Conservation (phyloP, 75 land plant genomes). For the Adiantum capillusveneris region DNA sequence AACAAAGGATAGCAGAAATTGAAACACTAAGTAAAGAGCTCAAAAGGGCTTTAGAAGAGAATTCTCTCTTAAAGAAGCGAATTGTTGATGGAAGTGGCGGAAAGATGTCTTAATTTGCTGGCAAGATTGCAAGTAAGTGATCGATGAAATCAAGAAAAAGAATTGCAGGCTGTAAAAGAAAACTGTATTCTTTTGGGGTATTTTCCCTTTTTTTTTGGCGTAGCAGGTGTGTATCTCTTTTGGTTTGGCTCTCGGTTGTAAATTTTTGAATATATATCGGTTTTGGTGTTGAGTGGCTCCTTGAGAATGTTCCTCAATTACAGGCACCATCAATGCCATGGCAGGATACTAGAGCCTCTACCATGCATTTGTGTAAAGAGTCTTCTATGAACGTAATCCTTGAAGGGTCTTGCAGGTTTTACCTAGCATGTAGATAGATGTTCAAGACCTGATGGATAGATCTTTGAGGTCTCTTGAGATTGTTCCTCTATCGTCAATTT, state of each 20-base stretch:
- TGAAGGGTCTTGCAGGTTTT: no score
- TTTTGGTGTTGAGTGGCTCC: no score
- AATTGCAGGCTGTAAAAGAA: neutral
- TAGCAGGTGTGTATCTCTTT: neutral
- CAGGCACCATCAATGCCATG: neutral
- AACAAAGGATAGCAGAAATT: constrained; percentile 40
- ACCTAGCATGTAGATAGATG: no score
- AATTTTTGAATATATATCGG: no score
- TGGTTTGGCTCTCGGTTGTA: no score
- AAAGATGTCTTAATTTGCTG: no score
- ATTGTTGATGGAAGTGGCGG: no score
- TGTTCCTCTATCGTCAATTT: no score
- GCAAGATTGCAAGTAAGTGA: constrained; percentile 30
- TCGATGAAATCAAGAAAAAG: constrained; percentile 36
- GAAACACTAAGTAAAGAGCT: constrained; percentile 32
- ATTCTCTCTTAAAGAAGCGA: no score
- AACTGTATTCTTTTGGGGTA: neutral
- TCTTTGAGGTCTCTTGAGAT: no score
- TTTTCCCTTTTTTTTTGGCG: neutral
- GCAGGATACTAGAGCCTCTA: neutral
- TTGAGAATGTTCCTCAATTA: neutral
- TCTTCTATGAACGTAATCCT: no score
- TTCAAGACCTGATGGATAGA: no score
- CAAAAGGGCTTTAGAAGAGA: constrained; percentile 37
- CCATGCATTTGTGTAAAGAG: neutral